Evolutionary conservation across 345 rosid genomes (phyloP).

Genomic region (Melaleuca alternifolia): DNA sequence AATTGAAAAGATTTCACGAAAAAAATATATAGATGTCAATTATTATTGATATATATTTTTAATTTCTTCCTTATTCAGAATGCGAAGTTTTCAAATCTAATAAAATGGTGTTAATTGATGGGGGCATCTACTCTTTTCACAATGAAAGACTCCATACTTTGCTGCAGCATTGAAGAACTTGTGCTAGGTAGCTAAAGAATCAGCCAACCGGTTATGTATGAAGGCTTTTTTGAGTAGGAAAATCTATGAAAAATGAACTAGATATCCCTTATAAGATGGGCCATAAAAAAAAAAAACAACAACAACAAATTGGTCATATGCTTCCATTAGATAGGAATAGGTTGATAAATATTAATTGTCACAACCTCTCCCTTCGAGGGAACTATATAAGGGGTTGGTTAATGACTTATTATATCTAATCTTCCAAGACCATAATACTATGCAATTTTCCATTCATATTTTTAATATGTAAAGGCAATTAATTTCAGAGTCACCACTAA

Average conservation of each 20-base stretch:
- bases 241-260: background rate
- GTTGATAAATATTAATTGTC: too few relatives aligned
- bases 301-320: too few relatives aligned
- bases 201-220: background rate
- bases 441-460: too few relatives aligned
- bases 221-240: background rate
- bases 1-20: background rate
- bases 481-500: too few relatives aligned
- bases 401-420: too few relatives aligned
- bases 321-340: too few relatives aligned
- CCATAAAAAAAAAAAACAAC: too few relatives aligned
- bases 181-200: background rate
- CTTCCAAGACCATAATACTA: too few relatives aligned
- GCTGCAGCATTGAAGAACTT: background rate
- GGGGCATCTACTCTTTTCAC: background rate
- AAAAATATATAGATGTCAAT: background rate
- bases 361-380: too few relatives aligned
- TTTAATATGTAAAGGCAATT: too few relatives aligned
- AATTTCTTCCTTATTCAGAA: background rate
- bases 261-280: background rate
- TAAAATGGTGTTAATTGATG: background rate
- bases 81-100: background rate
- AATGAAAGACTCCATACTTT: background rate
- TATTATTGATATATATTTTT: rapidly evolving
- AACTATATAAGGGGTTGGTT: too few relatives aligned